Evolutionary conservation across 1,284 basidiomycete species (phyloP).

Genomic region (Tylopilus orsonianus): DNA sequence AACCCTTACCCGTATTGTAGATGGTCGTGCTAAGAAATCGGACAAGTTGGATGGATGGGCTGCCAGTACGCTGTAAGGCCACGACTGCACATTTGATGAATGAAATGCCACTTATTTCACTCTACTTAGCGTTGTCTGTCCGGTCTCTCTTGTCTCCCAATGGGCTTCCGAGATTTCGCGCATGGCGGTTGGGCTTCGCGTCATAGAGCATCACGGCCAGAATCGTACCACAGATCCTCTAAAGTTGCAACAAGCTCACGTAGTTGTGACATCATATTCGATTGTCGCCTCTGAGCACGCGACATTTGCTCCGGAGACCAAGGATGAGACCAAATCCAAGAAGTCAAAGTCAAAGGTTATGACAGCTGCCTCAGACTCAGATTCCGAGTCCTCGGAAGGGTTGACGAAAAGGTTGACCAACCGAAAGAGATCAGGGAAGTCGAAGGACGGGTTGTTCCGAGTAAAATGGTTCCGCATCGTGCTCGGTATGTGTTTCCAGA

Average conservation of each 20-base stretch:
- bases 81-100: constrained; percentile 1
- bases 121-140: constrained; percentile 70
- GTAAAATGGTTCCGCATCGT: constrained; percentile 86
- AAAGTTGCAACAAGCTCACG: constrained; percentile 62
- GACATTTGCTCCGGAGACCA: constrained; percentile 44
- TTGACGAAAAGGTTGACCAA: constrained; percentile 28
- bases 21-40: constrained; percentile 65
- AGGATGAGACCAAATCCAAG: constrained; percentile 49
- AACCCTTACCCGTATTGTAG: constrained; percentile 79
- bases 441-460: constrained; percentile 72
- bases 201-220: constrained; percentile 82
- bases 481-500: constrained; percentile 53
- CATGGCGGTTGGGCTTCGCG: constrained; percentile 70
- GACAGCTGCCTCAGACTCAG: constrained; percentile 36
- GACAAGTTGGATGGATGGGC: constrained; percentile 75
- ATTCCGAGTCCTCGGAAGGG: constrained; percentile 40
- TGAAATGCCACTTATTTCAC: constrained; percentile 15
- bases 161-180: constrained; percentile 87
- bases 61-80: constrained; percentile 69
- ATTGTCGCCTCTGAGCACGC: constrained; percentile 75
- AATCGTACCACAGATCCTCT: constrained; percentile 65
- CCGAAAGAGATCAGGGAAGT: constrained; percentile 38
- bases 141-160: constrained; percentile 84
- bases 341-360: constrained; percentile 32
- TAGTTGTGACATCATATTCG: constrained; percentile 85